Base-by-base conservation (phyloP, 768 basidiomycete genomes). In the Xerocomellus intermedius region DNA sequence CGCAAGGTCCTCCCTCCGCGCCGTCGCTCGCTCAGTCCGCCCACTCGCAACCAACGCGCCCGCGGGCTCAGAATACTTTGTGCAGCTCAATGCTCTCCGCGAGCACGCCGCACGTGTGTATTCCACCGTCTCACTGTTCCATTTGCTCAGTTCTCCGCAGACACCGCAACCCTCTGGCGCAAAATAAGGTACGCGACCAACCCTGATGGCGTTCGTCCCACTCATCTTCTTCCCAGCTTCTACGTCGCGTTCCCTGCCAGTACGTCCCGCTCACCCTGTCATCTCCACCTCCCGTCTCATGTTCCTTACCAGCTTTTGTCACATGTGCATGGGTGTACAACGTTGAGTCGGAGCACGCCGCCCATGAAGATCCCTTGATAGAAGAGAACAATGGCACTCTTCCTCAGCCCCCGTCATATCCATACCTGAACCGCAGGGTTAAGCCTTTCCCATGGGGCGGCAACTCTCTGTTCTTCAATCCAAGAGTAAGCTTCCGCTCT, bases 391-490 rank as follows among this genome's bases (percentile, higher is more conserved):
- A 79, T 42, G 90, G 90, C 37, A 75, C 81, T 52, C 79, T 90
- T 49, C 88, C 89, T 53, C 81, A 86, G 58, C 71, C 78, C 28
- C 89, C 91, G 41, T 74, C 74, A n/a, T 94, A 84, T 64, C 82
- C 89, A 41, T 90, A 86, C 76, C 64, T 94, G 72, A 91, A 92
- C 76, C 82, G 77, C 64, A 78, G 91, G 56, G 69, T 69, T 55
- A 91, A 89, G 71, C 88, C 91, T 38, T 94, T 80, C 79, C 91
- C 91, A 19, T 94, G 91, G 91, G 91, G 91, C 22, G 72, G 61
- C 63, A 94, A 94, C 81, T 80, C 82, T 14, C 79, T 94, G 17
- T 94, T 94, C 79, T 94, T 81, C 77, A 93, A 91, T 69, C 70
- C 83, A 48, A 77, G 82, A 61, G 91, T 89, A 68, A 43, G 84